Base-by-base conservation (phyloP, 2,329 filamentous ascomycete species). In the Aureobasidium sp. region DNA sequence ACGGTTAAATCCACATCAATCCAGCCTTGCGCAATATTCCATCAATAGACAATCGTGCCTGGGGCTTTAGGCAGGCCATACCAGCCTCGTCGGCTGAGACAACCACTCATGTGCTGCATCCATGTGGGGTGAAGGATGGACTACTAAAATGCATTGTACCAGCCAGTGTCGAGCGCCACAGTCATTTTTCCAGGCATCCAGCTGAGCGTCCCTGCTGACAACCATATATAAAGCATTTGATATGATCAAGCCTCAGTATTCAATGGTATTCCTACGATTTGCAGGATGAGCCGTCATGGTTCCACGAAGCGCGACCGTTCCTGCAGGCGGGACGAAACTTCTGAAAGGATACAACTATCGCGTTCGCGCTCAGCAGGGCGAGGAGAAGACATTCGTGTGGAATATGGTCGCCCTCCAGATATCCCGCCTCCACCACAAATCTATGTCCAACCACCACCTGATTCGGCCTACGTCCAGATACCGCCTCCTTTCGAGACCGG, bases 81-180 rank as follows among this genome's bases (percentile, higher is more conserved):
- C 11, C 53, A 57, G 53, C 53, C 39, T 17, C 4, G 29, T 45
- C 39, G 14, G 37, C 39, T 57, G 39, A 45, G 53, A 22, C 53
- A 36, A 36, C 41, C 53, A 57, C 53, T 57, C 53, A 57, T 42
- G 39, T 39, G 39, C n/a, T 45, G 53, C 53, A 11, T n/a, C 1
- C 11, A 25, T 41, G 53, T 57, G 53, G 53, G 39, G 53, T 44
- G 39, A 41, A 11, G 22, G 27, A 31, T 17, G 9, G 5, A 29
- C n/a, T 25, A 17, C 7, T 5, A 53, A 11, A 41, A 20, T 22
- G 52, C 52, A 25, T 57, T n/a, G 27, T 57, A 45, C 22, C 36
- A 36, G 17, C 9, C 39, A 45, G 27, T 15, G 22, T 17, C 25
- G 39, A 57, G 29, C 53, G 53, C 53, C 39, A 45, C 37, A 11